Base-by-base conservation (phyloP, 352 stramenopile species). In the Detonula confervacea region DNA sequence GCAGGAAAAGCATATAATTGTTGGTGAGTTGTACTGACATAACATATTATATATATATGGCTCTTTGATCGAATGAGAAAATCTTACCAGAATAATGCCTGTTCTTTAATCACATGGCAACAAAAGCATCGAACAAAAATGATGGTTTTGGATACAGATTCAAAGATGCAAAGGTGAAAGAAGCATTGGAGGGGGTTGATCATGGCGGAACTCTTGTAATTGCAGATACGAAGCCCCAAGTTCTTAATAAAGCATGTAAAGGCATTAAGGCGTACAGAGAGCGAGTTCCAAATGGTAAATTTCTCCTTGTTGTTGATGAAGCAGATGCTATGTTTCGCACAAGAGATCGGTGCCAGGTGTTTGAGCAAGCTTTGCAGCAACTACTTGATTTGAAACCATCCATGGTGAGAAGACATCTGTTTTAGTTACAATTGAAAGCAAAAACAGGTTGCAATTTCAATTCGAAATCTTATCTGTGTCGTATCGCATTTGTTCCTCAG, bases 271-370 rank as follows among this genome's bases (percentile, higher is more conserved):
- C 35, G 22, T 80, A 62, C 61, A 25, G 75, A 46, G 20, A 73
- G 12, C 49, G 35, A 64, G 22, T 62, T 29, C 57, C 65, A 51
- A 27, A 59, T 54, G 46, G 54, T n/a, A 64, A 77, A 29, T 81
- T 81, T 56, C 29, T 81, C 39, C 61, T 84, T 39, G 39, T 69
- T 44, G 27, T 76, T 0, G 77, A 84, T 60, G 77, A 84, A 60
- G 62, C 61, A 11, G 77, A 84, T 68, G 77, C 64, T 12, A 73
- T 84, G 70, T 63, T 73, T 49, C 62, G 77, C 44, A 81, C 69
- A n/a, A 54, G 30, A 55, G 77, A 72, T 56, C 59, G 42, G 12
- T 20, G 55, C 22, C 77, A 84, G 35, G 42, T 61, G 16, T 80
- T 84, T 63, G 69, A 84, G 27, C 52, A 67, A 64, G 77, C 69